phyloP scores from a whole-genome alignment of 139 green algal genomes.

The Chlamydomonas asymmetrica region DNA sequence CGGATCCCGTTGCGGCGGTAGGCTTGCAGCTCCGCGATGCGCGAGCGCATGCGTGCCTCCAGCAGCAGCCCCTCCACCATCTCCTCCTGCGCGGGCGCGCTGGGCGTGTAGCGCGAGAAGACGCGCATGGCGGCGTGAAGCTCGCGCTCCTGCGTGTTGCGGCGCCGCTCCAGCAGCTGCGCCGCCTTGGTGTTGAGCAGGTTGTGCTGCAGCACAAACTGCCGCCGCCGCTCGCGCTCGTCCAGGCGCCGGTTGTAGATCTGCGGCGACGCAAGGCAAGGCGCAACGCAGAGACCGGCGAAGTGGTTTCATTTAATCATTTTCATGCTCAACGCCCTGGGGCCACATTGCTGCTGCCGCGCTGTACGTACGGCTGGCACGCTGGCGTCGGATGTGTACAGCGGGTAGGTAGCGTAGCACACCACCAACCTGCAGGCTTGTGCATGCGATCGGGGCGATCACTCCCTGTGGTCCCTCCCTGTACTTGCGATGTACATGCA shows the following conservation, averaged over 20 bases:
- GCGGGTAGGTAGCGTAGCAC: too few relatives aligned
- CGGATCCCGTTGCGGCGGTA: slow-evolving; percentile 63
- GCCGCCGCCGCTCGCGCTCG: slow-evolving; percentile 65
- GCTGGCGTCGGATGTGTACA: too few relatives aligned
- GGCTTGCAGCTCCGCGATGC: slow-evolving; percentile 81
- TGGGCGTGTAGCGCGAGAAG: slow-evolving; percentile 74
- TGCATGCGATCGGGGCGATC: too few relatives aligned
- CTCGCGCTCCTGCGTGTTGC: slow-evolving; percentile 68
- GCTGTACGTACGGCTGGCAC: too few relatives aligned
- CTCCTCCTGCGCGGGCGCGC: slow-evolving; percentile 75
- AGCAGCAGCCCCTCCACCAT: slow-evolving; percentile 80
- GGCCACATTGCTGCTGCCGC: too few relatives aligned
- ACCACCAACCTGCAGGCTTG: too few relatives aligned
- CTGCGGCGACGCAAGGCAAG: too few relatives aligned
- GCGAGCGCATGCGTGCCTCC: slow-evolving; percentile 78
- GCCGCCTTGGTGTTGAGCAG: slow-evolving; percentile 39
- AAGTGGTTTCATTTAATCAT: too few relatives aligned
- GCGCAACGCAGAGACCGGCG: too few relatives aligned
- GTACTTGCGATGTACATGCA: too few relatives aligned
- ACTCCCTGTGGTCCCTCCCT: too few relatives aligned
- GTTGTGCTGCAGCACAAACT: slow-evolving; percentile 75
- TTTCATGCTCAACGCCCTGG: too few relatives aligned
- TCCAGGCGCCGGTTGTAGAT: slow-evolving; percentile 50
- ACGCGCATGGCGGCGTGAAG: slow-evolving; percentile 72
- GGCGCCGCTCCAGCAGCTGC: slow-evolving; percentile 63